These are phyloP conservation scores for Acanthamoeba pearcei DNA, from an alignment of 208 protist species.

Conservation along the genomic window DNA sequence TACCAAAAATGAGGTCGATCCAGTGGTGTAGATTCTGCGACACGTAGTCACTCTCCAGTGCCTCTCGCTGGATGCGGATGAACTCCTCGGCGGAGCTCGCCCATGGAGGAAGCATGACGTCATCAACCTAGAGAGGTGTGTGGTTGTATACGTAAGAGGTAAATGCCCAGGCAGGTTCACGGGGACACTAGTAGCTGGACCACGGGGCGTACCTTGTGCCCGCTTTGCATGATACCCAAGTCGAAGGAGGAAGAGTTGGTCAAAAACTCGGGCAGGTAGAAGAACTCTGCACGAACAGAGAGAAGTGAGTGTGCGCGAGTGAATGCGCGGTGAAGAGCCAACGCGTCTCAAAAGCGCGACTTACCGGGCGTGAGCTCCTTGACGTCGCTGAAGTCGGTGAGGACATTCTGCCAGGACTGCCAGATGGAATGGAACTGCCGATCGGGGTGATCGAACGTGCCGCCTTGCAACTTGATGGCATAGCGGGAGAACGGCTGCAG, in stretches of 20 bases:
- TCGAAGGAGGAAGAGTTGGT: constrained; percentile 93
- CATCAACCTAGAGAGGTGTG: constrained; percentile 84
- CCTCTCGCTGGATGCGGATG: constrained; percentile 90
- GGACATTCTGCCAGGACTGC: constrained; percentile 90
- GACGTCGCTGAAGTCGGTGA: constrained; percentile 92
- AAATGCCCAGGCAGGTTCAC: not conserved
- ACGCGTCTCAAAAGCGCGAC: constrained; percentile 85
- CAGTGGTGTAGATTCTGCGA: constrained; percentile 93
- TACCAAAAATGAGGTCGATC: constrained; percentile 94
- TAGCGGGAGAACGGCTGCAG: constrained; percentile 97
- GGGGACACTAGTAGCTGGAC: constrained; percentile 74
- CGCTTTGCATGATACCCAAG: constrained; percentile 89
- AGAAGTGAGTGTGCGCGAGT: constrained; percentile 89
- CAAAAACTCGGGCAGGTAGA: constrained; percentile 97
- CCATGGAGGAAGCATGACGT: constrained; percentile 97
- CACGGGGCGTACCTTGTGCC: constrained; percentile 77
- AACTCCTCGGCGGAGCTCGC: constrained; percentile 80
- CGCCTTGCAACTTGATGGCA: constrained; percentile 87
- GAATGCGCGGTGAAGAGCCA: constrained; percentile 87
- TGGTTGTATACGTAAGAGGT: too few species aligned
- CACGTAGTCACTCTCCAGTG: constrained; percentile 90
- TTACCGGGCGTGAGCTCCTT: constrained; percentile 89
- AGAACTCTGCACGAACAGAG: constrained; percentile 94
- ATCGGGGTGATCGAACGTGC: constrained; percentile 75
- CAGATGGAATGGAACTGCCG: constrained; percentile 95